Percentiles rank a stretch among this genome's conserved stretches.
Conservation (phyloP, 768 basidiomycete species). For the Chiua virens region DNA sequence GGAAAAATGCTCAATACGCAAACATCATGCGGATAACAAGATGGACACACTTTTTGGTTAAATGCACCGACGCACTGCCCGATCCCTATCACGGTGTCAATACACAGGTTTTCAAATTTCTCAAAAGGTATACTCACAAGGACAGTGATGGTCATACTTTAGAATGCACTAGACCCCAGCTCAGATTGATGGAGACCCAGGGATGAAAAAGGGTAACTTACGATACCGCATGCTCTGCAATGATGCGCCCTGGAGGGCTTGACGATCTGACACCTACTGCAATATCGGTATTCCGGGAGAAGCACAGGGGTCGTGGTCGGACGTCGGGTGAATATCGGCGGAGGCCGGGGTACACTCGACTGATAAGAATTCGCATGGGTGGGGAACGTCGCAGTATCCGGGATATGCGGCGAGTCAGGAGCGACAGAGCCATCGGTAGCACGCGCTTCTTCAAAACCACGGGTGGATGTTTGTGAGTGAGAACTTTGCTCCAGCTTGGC, state of each 20-base stretch:
- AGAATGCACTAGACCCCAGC: conserved; percentile 61
- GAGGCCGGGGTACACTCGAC: conserved; percentile 4
- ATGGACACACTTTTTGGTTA: conserved; percentile 72
- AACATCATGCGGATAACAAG: not conserved
- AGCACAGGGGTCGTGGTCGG: conserved; percentile 49
- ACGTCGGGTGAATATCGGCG: conserved; percentile 24
- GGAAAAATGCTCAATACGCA: not conserved
- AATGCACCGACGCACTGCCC: conserved; percentile 92
- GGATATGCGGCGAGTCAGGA: conserved; percentile 9
- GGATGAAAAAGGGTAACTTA: conserved; percentile 35
- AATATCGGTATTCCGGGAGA: conserved; percentile 66
- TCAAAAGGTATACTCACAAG: conserved; percentile 52
- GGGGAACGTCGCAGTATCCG: conserved; percentile 3
- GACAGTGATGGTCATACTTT: conserved; percentile 88
- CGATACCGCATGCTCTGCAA: conserved; percentile 80
- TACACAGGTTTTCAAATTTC: not conserved
- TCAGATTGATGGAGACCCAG: not conserved
- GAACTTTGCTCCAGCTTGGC: conserved; percentile 11
- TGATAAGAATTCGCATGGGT: conserved; percentile 12
- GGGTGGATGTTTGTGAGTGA: conserved; percentile 19
- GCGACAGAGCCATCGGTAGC: conserved; percentile 2
- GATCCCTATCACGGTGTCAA: conserved; percentile 56
- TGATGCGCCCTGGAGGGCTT: conserved; percentile 81
- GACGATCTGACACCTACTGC: conserved; percentile 56
- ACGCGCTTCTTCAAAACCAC: conserved; percentile 20